Percentiles rank a stretch among this genome's conserved stretches.
Conservation (phyloP, 805 yeast genomes). For the Wickerhamomyces chaumierensis region DNA sequence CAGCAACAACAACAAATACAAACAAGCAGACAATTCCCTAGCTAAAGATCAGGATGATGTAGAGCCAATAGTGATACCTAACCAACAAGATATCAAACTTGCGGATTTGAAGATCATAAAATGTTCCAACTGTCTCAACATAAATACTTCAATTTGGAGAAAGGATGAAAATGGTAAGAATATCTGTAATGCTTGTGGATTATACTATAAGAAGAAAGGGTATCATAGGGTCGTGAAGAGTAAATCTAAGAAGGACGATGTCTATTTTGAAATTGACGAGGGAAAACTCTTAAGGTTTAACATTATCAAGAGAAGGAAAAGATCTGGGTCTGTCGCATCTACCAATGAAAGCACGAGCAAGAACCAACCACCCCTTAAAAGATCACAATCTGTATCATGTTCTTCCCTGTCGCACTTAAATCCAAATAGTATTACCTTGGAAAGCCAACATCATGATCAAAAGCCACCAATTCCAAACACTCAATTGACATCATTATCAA, state of each 20-base stretch:
- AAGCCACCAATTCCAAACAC: no score
- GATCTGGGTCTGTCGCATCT: background rate
- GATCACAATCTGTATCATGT: background rate
- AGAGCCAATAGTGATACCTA: background rate
- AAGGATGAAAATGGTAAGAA: slow-evolving; percentile 83
- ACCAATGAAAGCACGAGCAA: no score
- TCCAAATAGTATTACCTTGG: no score
- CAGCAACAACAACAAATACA: background rate
- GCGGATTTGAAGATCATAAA: slow-evolving; percentile 9
- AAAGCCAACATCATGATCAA: no score
- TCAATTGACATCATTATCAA: no score
- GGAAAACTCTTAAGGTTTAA: background rate
- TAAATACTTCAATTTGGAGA: slow-evolving; percentile 89
- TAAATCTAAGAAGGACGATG: background rate
- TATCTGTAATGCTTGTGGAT: slow-evolving; percentile 90
- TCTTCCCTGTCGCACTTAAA: no score
- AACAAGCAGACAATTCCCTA: no score
- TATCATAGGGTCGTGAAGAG: slow-evolving; percentile 5
- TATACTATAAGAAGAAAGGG: slow-evolving; percentile 49
- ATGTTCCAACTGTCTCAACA: slow-evolving; percentile 83
- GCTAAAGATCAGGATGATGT: no score
- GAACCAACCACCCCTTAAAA: no score
- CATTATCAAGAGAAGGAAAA: background rate
- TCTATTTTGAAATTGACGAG: background rate
- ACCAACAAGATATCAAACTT: background rate